Evolutionary conservation across 169 alveolate genomes (phyloP).

Genomic region (Cryptosporidium tyzzeri): DNA sequence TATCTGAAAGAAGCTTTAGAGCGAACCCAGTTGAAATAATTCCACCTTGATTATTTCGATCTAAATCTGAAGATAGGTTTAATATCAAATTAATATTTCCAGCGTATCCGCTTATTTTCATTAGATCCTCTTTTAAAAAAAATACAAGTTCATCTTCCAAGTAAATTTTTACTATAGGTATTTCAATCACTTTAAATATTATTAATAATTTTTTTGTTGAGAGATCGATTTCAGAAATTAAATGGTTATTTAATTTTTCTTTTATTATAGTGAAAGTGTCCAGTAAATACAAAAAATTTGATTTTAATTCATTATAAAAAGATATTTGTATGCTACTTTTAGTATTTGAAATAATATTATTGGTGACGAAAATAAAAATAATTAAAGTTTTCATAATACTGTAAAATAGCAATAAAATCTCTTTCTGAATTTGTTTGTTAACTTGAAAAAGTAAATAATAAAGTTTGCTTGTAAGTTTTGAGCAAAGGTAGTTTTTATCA

Average conservation of each 20-base stretch:
- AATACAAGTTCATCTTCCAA: background rate
- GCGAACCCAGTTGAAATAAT: background rate
- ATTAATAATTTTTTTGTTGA: slow-evolving; percentile 1
- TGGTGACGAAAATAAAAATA: slow-evolving; percentile 5
- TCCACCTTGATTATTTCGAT: background rate
- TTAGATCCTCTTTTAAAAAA: slow-evolving; percentile 14
- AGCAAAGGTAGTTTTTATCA: background rate
- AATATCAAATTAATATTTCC: background rate
- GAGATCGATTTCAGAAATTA: background rate
- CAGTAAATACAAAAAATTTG: slow-evolving; percentile 3
- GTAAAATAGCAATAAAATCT: background rate
- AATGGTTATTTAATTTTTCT: background rate
- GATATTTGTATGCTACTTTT: background rate
- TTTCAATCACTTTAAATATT: slow-evolving; percentile 15
- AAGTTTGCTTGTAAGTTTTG: background rate
- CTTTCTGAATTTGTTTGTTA: background rate
- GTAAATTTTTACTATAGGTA: slow-evolving; percentile 14
- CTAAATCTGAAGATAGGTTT: background rate
- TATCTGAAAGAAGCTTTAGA: background rate
- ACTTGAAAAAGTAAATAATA: background rate
- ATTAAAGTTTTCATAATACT: background rate
- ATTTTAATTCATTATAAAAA: background rate
- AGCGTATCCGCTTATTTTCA: slow-evolving; percentile 8
- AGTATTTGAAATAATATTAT: background rate
- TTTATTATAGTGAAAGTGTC: slow-evolving; percentile 5